Conservation (phyloP, 257 asterid genomes). For the Penstemon barbatus region DNA sequence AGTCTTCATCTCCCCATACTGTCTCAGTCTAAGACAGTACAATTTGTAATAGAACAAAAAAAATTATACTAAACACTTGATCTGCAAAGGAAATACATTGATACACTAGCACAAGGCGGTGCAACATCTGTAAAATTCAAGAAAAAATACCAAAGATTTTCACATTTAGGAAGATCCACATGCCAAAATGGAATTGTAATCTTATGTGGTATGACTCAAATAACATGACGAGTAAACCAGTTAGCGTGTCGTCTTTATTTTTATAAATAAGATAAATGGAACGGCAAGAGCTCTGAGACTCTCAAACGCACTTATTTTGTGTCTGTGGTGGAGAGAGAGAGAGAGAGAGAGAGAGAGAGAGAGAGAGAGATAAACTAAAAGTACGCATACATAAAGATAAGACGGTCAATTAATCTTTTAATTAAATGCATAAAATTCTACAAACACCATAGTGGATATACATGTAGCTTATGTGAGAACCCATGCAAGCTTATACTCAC, state of each 20-base stretch:
- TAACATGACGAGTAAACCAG: too few species aligned
- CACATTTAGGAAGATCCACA: too few species aligned
- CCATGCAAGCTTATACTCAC: not conserved
- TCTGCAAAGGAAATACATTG: not conserved
- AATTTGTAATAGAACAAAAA: constrained; percentile 1
- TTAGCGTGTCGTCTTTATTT: not conserved
- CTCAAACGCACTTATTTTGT: not conserved
- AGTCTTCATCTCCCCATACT: constrained; percentile 12
- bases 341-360: too few species aligned
- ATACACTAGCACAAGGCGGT: too few species aligned
- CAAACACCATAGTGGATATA: not conserved
- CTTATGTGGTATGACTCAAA: too few species aligned
- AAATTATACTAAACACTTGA: not conserved
- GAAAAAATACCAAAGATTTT: too few species aligned
- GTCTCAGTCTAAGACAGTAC: not conserved
- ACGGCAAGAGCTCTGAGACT: not conserved
- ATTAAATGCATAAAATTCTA: not conserved
- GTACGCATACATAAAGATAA: not conserved
- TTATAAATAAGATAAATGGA: not conserved
- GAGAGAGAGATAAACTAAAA: not conserved
- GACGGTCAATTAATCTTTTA: not conserved
- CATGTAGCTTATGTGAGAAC: not conserved
- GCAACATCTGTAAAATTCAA: too few species aligned
- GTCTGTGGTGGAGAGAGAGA: not conserved
- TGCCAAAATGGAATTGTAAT: too few species aligned